phyloP scores from a whole-genome alignment of 2,329 filamentous ascomycete species.

The Parascedosporium putredinis region DNA sequence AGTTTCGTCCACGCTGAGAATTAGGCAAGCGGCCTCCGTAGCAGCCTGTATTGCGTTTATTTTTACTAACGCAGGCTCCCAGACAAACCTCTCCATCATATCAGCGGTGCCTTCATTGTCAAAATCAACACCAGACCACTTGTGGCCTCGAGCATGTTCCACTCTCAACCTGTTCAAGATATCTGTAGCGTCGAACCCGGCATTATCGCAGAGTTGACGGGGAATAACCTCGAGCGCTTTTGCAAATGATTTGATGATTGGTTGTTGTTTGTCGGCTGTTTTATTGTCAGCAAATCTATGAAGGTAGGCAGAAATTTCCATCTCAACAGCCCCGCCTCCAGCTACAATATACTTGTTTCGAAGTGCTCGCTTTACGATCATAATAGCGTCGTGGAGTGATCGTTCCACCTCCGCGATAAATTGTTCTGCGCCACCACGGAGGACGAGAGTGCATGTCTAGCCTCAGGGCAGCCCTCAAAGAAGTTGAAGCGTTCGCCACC shows the following conservation, averaged over 20 bases:
- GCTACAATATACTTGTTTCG: constrained; percentile 92
- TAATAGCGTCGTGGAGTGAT: constrained; percentile 95
- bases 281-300: constrained; percentile 89
- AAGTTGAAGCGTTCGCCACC: constrained; percentile 97
- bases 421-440: constrained; percentile 93
- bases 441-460: constrained; percentile 94
- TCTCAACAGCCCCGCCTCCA: constrained; percentile 88
- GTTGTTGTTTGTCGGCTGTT: constrained; percentile 88
- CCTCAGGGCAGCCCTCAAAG: constrained; percentile 89
- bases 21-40: constrained; percentile 89
- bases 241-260: constrained; percentile 94
- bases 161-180: constrained; percentile 94
- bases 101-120: constrained; percentile 81
- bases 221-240: constrained; percentile 96
- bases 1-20: constrained; percentile 93
- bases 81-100: constrained; percentile 93
- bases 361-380: constrained; percentile 98
- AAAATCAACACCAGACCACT: constrained; percentile 96
- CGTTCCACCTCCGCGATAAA: constrained; percentile 99
- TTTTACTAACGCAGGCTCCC: constrained; percentile 95
- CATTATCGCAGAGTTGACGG: constrained; percentile 95
- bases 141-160: constrained; percentile 86
- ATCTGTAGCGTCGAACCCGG: constrained; percentile 95
- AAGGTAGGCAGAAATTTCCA: constrained; percentile 92
- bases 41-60: constrained; percentile 94